Conservation (phyloP, 2,329 filamentous ascomycete genomes). For the Alternaria longipes region DNA sequence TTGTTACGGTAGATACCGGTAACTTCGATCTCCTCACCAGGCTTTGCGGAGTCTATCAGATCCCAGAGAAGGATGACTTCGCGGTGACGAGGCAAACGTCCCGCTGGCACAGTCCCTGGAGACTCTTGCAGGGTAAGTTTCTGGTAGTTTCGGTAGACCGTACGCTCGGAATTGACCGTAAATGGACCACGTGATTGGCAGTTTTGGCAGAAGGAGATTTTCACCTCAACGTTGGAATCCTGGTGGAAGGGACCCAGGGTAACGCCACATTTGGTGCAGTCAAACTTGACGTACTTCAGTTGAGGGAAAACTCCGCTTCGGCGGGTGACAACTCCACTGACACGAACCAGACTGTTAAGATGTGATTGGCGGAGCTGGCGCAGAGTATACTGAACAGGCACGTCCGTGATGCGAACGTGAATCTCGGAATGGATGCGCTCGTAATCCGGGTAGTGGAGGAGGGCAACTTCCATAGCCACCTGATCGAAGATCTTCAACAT, state of each 20-base stretch:
- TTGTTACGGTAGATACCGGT: conserved; percentile 98
- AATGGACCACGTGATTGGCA: conserved; percentile 96
- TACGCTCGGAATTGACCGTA: conserved; percentile 95
- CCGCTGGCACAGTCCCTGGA: conserved; percentile 93
- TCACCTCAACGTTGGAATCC: conserved; percentile 95
- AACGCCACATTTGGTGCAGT: conserved; percentile 90
- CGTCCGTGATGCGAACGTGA: conserved; percentile 93
- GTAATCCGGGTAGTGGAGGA: conserved; percentile 97
- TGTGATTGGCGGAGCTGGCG: conserved; percentile 95
- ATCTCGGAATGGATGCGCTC: conserved; percentile 98
- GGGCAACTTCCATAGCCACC: conserved; percentile 94
- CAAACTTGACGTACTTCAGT: conserved; percentile 97
- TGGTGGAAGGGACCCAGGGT: conserved; percentile 97
- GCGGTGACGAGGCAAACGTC: conserved; percentile 88
- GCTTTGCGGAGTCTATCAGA: conserved; percentile 94
- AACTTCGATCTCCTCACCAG: conserved; percentile 96
- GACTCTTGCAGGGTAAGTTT: conserved; percentile 97
- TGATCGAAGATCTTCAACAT: conserved; percentile 96
- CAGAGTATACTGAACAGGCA: conserved; percentile 93
- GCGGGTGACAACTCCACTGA: conserved; percentile 93
- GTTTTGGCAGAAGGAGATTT: conserved; percentile 94
- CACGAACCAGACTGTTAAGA: conserved; percentile 92
- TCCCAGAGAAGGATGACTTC: conserved; percentile 98
- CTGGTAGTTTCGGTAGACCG: conserved; percentile 98
- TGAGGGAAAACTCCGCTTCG: conserved; percentile 96